phyloP scores from a whole-genome alignment of 2,329 filamentous ascomycete species.

The Teratosphaeria nubilosa region DNA sequence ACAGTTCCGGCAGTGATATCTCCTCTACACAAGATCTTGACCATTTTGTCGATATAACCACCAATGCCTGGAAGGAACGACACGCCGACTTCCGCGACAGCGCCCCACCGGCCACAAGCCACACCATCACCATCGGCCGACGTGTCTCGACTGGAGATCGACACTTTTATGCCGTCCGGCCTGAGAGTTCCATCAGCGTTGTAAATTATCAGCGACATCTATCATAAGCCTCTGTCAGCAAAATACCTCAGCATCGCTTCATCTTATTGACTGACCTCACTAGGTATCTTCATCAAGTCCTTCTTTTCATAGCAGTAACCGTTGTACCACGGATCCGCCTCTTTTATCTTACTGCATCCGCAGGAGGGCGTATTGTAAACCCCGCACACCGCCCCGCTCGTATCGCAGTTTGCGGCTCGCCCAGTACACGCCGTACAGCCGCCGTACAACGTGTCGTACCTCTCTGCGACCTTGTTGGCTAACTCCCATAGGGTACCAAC shows the following conservation, averaged over 20 bases:
- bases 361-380: neutral
- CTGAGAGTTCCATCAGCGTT: neutral
- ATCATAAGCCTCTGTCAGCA: neutral
- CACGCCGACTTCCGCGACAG: neutral
- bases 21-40: neutral
- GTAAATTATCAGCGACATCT: neutral
- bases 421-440: neutral
- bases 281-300: neutral
- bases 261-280: neutral
- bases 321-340: neutral
- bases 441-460: neutral
- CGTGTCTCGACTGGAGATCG: neutral
- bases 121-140: neutral
- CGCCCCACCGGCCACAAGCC: neutral
- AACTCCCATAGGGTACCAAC: neutral
- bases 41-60: neutral
- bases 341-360: neutral
- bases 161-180: neutral
- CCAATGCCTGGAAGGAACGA: neutral
- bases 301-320: neutral
- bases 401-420: neutral
- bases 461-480: neutral
- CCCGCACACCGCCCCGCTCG: neutral
- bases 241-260: neutral
- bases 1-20: no score